Conservation (phyloP, 345 rosid genomes). For the Hibiscus syriacus region DNA sequence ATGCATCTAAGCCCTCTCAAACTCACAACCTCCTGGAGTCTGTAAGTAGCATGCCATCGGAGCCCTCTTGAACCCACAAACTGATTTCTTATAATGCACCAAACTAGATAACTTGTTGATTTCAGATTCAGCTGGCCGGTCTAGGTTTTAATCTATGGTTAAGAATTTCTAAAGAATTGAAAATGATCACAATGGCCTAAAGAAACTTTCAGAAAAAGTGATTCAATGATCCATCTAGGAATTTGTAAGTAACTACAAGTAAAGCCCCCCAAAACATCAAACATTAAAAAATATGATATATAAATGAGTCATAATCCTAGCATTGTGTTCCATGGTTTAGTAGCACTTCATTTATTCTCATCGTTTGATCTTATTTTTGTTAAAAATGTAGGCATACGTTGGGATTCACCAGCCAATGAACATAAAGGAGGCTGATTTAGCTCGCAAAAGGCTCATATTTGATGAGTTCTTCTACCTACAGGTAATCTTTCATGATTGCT, state of each 20-base stretch:
- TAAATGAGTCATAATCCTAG: background rate
- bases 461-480: conserved; percentile 93
- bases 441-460: conserved; percentile 90
- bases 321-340: background rate
- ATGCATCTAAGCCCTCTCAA: too few species aligned
- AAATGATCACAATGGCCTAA: background rate
- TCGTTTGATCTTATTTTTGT: conserved; percentile 8
- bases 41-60: too few species aligned
- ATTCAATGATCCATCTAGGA: background rate
- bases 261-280: background rate
- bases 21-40: too few species aligned
- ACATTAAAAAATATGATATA: background rate
- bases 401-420: conserved; percentile 84
- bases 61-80: too few species aligned
- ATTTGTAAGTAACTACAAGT: background rate
- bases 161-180: background rate
- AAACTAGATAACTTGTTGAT: too few species aligned
- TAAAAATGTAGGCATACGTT: conserved; percentile 58
- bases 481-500: conserved; percentile 30
- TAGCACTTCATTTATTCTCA: background rate
- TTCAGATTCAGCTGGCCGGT: too few species aligned
- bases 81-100: too few species aligned
- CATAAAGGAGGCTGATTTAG: conserved; percentile 75
- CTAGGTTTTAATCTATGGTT: too few species aligned
- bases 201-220: background rate